Evolutionary conservation across 2,329 filamentous ascomycete species (phyloP).

Genomic region (Exserohilum turcica): DNA sequence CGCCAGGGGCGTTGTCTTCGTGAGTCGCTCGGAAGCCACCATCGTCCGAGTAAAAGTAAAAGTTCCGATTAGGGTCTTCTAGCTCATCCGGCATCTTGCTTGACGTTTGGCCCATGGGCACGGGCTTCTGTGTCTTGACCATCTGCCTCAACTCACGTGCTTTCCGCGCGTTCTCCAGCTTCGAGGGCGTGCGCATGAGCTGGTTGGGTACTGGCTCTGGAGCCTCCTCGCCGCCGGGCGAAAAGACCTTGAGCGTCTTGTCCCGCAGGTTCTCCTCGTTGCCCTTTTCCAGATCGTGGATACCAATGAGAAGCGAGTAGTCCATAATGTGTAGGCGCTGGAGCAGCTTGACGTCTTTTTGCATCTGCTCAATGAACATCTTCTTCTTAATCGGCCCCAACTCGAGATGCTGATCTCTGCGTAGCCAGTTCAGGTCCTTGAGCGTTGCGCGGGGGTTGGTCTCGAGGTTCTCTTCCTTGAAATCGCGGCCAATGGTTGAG

Average conservation of each 20-base stretch:
- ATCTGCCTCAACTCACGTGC: conserved; percentile 88
- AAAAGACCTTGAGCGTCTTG: conserved; percentile 93
- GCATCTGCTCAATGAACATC: conserved; percentile 86
- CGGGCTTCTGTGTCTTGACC: conserved; percentile 88
- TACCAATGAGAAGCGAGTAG: conserved; percentile 92
- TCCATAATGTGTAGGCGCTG: conserved; percentile 97
- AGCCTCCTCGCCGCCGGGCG: conserved; percentile 73
- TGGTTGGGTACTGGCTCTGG: conserved; percentile 62
- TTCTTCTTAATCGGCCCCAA: conserved; percentile 87
- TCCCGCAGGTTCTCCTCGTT: conserved; percentile 92
- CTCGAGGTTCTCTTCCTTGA: conserved; percentile 83
- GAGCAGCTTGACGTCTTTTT: conserved; percentile 82
- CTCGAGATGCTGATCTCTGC: conserved; percentile 82
- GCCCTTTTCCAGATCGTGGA: conserved; percentile 86
- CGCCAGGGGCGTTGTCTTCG: conserved; percentile 80
- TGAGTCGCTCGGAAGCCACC: conserved; percentile 93
- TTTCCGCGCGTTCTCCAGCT: conserved; percentile 88
- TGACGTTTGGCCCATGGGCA: conserved; percentile 84
- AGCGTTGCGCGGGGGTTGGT: conserved; percentile 90
- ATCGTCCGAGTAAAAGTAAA: conserved; percentile 91
- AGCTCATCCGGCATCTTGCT: conserved; percentile 91
- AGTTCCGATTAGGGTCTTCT: conserved; percentile 66
- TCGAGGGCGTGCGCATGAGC: conserved; percentile 88
- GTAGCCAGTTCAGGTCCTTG: conserved; percentile 96
- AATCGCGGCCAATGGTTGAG: conserved; percentile 91